Evolutionary conservation across 1,139 yeast species (phyloP).

Genomic region (Komagataea norvegica): DNA sequence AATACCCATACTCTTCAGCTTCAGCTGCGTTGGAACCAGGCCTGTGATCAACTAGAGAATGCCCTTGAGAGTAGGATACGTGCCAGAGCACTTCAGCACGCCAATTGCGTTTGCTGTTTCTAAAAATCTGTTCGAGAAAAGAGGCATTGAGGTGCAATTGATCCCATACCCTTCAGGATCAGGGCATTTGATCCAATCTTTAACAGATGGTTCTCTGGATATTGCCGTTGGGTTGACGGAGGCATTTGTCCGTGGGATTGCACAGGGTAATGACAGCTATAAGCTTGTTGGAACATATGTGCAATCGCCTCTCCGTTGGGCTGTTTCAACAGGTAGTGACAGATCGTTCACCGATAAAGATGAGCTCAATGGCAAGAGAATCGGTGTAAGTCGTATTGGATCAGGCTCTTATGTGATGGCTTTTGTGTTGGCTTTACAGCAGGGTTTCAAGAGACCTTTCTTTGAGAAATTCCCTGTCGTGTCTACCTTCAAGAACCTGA

Average conservation of each 20-base stretch:
- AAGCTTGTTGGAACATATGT: conserved; percentile 79
- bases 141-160: conserved; percentile 52
- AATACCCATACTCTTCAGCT: not conserved
- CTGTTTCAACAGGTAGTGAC: conserved; percentile 69
- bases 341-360: conserved; percentile 50
- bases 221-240: conserved; percentile 87
- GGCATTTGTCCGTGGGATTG: conserved; percentile 80
- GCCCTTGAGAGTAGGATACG: conserved; percentile 62
- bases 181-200: conserved; percentile 75
- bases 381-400: conserved; percentile 88
- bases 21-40: too few species aligned
- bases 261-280: conserved; percentile 62
- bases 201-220: conserved; percentile 62
- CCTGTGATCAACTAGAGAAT: too few species aligned
- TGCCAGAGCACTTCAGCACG: conserved; percentile 89
- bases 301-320: conserved; percentile 84
- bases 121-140: conserved; percentile 49
- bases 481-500: conserved; percentile 65
- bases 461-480: conserved; percentile 50
- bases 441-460: conserved; percentile 45
- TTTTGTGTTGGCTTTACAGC: conserved; percentile 68
- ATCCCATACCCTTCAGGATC: conserved; percentile 82
- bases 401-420: conserved; percentile 92
- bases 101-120: conserved; percentile 71
- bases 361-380: conserved; percentile 55